Evolutionary conservation across 2,329 filamentous ascomycete genomes (phyloP), one percentile per base, ranked within the genome.

Genomic region (Verticillium dahliae): DNA sequence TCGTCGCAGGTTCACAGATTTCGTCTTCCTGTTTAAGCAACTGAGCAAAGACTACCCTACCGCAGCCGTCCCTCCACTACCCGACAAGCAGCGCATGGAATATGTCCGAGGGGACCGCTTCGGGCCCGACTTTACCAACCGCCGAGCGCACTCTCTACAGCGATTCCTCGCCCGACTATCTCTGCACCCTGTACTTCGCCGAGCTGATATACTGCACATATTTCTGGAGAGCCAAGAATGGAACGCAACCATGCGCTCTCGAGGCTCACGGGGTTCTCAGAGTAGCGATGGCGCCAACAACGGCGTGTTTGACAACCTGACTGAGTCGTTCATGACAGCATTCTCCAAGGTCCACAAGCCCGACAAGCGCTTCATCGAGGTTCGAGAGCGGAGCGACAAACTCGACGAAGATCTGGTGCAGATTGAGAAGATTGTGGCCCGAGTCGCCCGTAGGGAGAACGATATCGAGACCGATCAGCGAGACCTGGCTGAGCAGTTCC

Each of bases 51-150:
- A 97, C 74, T 98, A 92, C 70, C 91, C 92, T 63, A 91, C 92
- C 78, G 91, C 90, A 75, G 95, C 95, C 57, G 91, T 99, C 3
- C 95, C 95, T 35, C 95, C 95, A 56, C 82, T 99, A 60, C 95
- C 95, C 60, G 95, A 98, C 78, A 99, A 98, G 82, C 94, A 98
- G 81, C 96, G 96, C 77, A 97, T 99, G 91, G 92, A 97, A 72
- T 98, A 98, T 72, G 95, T 98, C 59, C 90, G 93, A 39, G 95
- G 95, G 68, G 94, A 98, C 79, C 90, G 95, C 65, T 99, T 99
- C 75, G 92, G 93, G 9, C 78, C 89, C 58, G 95, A 98, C 76
- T 99, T 99, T 74, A 99, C 92, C 38, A 82, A 87, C 56, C 88
- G 95, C 38, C 87, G 95, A 67, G 92, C 92, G 58, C 90, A 93